Percentiles rank a stretch among this genome's conserved stretches.
phyloP scores from a whole-genome alignment of 768 basidiomycete genomes.

The Lepiota brunneoincarnata region DNA sequence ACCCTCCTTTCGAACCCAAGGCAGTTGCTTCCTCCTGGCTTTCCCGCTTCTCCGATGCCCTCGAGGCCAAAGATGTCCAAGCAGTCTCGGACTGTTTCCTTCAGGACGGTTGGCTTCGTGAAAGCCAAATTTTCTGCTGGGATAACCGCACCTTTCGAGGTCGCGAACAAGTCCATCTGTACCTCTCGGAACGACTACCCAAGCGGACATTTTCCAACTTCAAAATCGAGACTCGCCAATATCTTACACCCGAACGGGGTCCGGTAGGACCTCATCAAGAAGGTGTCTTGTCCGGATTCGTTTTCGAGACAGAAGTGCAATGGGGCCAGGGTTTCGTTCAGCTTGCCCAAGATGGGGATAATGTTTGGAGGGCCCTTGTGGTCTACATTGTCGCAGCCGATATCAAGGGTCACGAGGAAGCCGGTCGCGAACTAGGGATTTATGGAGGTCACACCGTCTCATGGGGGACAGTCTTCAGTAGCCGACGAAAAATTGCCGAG shows the following conservation, averaged over 20 bases:
- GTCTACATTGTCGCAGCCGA: background rate
- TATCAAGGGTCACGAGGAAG: slow-evolving; percentile 7
- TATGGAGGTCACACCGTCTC: slow-evolving; percentile 2
- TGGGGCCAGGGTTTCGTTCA: slow-evolving; percentile 9
- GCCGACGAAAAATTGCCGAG: background rate
- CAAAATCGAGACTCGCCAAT: background rate
- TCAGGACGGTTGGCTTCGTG: slow-evolving; percentile 7
- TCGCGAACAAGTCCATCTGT: background rate
- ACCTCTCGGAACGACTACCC: background rate
- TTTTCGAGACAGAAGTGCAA: slow-evolving; percentile 6
- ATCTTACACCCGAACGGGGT: slow-evolving; percentile 3
- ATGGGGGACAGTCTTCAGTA: background rate
- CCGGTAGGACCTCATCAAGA: background rate
- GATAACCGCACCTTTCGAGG: slow-evolving; percentile 8
- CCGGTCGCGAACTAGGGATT: background rate
- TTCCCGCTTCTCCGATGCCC: background rate
- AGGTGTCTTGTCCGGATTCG: slow-evolving; percentile 4
- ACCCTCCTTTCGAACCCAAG: background rate
- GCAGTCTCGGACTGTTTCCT: background rate
- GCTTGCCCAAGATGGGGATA: background rate
- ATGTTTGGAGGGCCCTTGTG: slow-evolving; percentile 3
- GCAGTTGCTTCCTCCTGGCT: slow-evolving; percentile 3
- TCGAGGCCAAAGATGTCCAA: background rate
- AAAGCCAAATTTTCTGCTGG: slow-evolving; percentile 10
- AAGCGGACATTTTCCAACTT: slow-evolving; percentile 5